Percentiles rank a stretch among this genome's conserved stretches.
Evolutionary conservation across 805 yeast genomes (phyloP).

Genomic region (Cyberlindnera xishuangbannaensis): DNA sequence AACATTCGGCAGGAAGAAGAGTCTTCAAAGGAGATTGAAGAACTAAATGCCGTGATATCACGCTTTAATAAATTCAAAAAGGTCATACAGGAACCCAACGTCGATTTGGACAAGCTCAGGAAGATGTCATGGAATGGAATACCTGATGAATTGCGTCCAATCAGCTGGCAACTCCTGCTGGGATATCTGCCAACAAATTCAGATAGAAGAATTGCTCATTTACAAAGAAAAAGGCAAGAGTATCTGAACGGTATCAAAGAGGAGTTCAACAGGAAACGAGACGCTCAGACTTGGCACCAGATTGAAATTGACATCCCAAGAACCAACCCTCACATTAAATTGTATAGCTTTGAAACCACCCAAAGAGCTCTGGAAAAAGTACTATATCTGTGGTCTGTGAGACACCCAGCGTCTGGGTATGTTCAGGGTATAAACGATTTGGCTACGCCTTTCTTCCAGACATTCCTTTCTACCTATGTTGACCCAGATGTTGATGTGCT

Average conservation of each 20-base stretch:
- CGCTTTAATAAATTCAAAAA: constrained; percentile 63
- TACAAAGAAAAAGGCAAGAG: constrained; percentile 79
- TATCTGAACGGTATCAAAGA: constrained; percentile 70
- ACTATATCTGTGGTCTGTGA: constrained; percentile 86
- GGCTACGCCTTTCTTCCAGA: constrained; percentile 88
- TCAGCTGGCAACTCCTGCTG: constrained; percentile 82
- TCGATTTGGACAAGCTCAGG: constrained; percentile 65
- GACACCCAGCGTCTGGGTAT: constrained; percentile 97
- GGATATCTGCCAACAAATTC: constrained; percentile 89
- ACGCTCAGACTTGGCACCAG: constrained; percentile 88
- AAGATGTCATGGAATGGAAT: constrained; percentile 93
- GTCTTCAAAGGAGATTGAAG: constrained; percentile 42
- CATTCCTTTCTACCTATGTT: constrained; percentile 68
- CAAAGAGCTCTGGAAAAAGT: constrained; percentile 78
- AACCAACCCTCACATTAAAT: constrained; percentile 78
- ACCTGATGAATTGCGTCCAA: constrained; percentile 73
- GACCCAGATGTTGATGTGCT: constrained; percentile 42
- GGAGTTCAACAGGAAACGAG: constrained; percentile 53
- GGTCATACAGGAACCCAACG: constrained; percentile 43
- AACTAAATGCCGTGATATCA: constrained; percentile 52
- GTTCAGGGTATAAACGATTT: constrained; percentile 97
- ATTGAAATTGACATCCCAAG: constrained; percentile 92
- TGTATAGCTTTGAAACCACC: constrained; percentile 63
- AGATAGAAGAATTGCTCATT: constrained; percentile 61
- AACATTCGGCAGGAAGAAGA: constrained; percentile 33